Conservation (phyloP, 176 grass and related monocot species). For the Oryza glaberrima region DNA sequence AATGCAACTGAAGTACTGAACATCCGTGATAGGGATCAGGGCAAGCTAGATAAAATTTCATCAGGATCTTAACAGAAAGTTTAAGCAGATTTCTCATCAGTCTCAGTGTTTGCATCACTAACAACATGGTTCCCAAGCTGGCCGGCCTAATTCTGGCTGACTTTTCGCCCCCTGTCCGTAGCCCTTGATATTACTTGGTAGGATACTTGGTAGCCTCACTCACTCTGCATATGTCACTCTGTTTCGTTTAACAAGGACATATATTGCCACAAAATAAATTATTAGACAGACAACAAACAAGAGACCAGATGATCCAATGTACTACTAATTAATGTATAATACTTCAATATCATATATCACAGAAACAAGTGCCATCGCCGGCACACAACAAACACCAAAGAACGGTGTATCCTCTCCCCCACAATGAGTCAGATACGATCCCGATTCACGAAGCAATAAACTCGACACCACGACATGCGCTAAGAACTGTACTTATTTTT, state of each 20-base stretch:
- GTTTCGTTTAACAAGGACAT: not conserved
- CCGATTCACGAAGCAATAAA: conserved; percentile 35
- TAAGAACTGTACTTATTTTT: conserved; percentile 38
- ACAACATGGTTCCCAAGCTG: not conserved
- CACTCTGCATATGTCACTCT: not conserved
- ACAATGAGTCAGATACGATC: conserved; percentile 9
- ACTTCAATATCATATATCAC: not conserved
- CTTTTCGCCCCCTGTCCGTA: not conserved
- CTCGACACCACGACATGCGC: conserved; percentile 22
- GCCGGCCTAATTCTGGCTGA: not conserved
- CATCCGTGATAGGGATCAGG: too few relatives aligned
- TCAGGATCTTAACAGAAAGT: not conserved
- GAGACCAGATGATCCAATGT: conserved; percentile 2
- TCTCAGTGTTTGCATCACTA: not conserved
- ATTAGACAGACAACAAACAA: not conserved
- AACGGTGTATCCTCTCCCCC: conserved; percentile 16
- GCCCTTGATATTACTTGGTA: not conserved
- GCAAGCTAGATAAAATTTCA: not conserved
- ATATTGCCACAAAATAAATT: not conserved
- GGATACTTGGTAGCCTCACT: not conserved
- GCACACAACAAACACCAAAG: conserved; percentile 31
- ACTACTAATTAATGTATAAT: not conserved
- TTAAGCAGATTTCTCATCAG: not conserved
- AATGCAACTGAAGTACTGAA: too few relatives aligned
- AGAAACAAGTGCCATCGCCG: conserved; percentile 13